Evolutionary conservation across 306 rosid genomes (phyloP), one percentile per base, ranked within the genome.

Genomic region (Dryas octopetala): DNA sequence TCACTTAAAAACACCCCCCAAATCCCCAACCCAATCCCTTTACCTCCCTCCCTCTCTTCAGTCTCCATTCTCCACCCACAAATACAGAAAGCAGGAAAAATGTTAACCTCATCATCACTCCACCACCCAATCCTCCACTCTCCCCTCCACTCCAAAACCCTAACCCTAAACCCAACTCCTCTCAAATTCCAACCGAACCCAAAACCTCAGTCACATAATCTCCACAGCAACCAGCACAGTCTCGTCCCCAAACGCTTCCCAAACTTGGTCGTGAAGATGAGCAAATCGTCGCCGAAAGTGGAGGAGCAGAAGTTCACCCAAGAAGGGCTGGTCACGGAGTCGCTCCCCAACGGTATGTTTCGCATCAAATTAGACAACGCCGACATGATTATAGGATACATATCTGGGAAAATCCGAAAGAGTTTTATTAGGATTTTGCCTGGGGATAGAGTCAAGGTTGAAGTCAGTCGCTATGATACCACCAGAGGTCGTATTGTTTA

Each of bases 341-440:
- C 90, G 11, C 90, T 87, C 6, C 85, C 86, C 16, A 84, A 87
- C 44, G 90, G 90, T 19, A 84, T 87, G 86, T 87, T 87, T 62
- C 80, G 88, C 41, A 82, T 87, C 65, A 68, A 61, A 50, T 68
- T 87, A 80, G 90, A 87, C 57, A 87, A 84, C 61, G 79, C 75
- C 15, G 90, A 84, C 76, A 81, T 64, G 41, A 79, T 87, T 71
- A 77, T 87, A 44, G 90, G 90, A 63, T 87, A 87, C 76, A 87
- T 87, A 14, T 87, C 82, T 41, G 86, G 88, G 62, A 84, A 78
- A 57, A 87, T 87, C 78, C 83, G 90, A 14, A 84, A 87, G 90
- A 87, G 82, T 74, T 87, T 77, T 32, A 85, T 87, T 11, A 79
- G 88, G 40, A 82, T 87, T 1, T 62, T 87, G 64, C 88, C 88